These are phyloP conservation scores for Mallotus nudiflorus DNA, from an alignment of 345 rosid species.

Conservation along the genomic window DNA sequence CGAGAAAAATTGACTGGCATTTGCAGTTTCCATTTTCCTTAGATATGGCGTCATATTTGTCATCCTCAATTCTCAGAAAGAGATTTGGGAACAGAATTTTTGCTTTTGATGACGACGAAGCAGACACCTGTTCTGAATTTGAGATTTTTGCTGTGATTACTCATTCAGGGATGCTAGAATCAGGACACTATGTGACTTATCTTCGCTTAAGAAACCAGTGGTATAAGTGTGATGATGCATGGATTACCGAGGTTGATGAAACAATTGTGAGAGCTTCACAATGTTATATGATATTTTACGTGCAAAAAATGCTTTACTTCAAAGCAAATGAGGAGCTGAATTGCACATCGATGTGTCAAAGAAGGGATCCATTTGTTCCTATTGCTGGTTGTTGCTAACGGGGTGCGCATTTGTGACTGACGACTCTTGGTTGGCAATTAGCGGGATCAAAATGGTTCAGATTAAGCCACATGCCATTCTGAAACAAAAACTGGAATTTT, in stretches of 20 bases:
- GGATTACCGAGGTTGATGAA: slow-evolving; percentile 34
- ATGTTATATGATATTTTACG: slow-evolving; percentile 35
- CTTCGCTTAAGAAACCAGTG: slow-evolving; percentile 30
- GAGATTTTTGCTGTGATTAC: slow-evolving; percentile 33
- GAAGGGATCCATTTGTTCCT: slow-evolving; percentile 38
- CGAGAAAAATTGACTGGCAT: slow-evolving; percentile 29
- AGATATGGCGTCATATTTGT: slow-evolving; percentile 30
- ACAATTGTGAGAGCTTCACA: slow-evolving; percentile 28
- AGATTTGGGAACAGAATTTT: slow-evolving; percentile 31
- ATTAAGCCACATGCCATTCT: background rate
- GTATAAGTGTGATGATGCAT: slow-evolving; percentile 36
- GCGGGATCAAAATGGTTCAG: slow-evolving; percentile 29
- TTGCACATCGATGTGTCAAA: slow-evolving; percentile 33
- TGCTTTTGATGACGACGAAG: slow-evolving; percentile 23
- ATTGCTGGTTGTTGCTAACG: slow-evolving; percentile 57
- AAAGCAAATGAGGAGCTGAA: slow-evolving; percentile 44
- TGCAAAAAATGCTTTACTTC: slow-evolving; percentile 36
- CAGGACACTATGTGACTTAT: slow-evolving; percentile 33
- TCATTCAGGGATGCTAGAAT: slow-evolving; percentile 33
- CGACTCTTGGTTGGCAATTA: slow-evolving; percentile 14
- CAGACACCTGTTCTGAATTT: slow-evolving; percentile 23
- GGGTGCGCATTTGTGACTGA: background rate
- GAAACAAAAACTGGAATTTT: background rate
- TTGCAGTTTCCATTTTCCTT: slow-evolving; percentile 30
- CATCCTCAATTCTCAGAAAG: slow-evolving; percentile 26